Percentiles rank a stretch among this genome's conserved stretches.
Conservation (phyloP, 2,329 filamentous ascomycete species). For the Fusarium tanahbumbuense region DNA sequence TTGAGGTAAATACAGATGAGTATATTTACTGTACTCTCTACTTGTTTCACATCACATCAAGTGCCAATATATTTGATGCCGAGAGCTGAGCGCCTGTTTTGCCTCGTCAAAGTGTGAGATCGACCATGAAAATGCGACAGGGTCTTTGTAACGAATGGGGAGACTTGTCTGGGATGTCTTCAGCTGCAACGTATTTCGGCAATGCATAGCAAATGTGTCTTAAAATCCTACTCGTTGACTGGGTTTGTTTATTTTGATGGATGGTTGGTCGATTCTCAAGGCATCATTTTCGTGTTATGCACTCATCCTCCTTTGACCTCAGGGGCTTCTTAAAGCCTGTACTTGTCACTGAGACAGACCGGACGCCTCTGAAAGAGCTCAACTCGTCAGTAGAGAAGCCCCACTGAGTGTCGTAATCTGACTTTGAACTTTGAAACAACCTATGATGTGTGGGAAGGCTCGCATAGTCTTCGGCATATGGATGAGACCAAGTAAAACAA, state of each 20-base stretch:
- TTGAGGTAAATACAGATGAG: neutral
- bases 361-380: conserved; percentile 22
- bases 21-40: neutral
- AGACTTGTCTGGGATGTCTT: conserved; percentile 25
- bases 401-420: conserved; percentile 29
- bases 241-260: neutral
- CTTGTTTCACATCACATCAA: neutral
- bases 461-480: conserved; percentile 4
- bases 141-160: conserved; percentile 32
- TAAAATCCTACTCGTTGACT: conserved; percentile 3
- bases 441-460: conserved; percentile 10
- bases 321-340: neutral
- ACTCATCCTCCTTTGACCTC: neutral
- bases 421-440: conserved; percentile 19
- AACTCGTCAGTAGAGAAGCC: conserved; percentile 7
- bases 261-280: neutral
- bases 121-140: conserved; percentile 22
- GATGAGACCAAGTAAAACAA: conserved; percentile 12
- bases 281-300: conserved; percentile 1
- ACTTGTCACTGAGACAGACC: conserved; percentile 17
- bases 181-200: conserved; percentile 22
- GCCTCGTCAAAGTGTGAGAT: conserved; percentile 24
- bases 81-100: conserved; percentile 31
- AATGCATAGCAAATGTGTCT: conserved; percentile 22
- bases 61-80: neutral